A percentile compares a stretch with the other conserved stretches of the same genome.
phyloP scores from a whole-genome alignment of 768 basidiomycete species.

The Tremella fuciformis region DNA sequence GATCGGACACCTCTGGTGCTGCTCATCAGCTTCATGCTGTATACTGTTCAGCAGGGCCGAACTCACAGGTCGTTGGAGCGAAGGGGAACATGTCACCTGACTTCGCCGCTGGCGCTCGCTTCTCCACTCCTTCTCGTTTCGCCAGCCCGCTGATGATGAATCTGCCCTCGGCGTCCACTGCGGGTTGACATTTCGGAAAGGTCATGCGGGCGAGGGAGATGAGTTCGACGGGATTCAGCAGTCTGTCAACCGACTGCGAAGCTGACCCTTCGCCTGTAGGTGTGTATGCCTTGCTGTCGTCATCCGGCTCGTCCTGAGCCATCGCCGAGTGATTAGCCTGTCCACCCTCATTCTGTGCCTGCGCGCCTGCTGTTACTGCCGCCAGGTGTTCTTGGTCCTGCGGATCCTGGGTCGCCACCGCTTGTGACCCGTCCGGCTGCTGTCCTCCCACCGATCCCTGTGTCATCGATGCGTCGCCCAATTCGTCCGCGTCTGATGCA shows the following conservation, averaged over 20 bases:
- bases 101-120: slow-evolving; percentile 14
- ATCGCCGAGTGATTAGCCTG: not conserved
- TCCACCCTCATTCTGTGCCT: not conserved
- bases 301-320: slow-evolving; percentile 2
- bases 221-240: slow-evolving; percentile 45
- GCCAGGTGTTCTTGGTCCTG: not conserved
- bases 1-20: slow-evolving; percentile 24
- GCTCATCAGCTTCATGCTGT: not conserved
- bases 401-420: not conserved
- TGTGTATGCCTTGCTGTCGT: not conserved
- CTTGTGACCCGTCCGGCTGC: too few species aligned
- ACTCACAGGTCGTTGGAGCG: slow-evolving; percentile 18
- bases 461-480: too few species aligned
- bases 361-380: not conserved
- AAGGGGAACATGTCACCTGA: slow-evolving; percentile 44
- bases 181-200: slow-evolving; percentile 37
- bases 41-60: not conserved
- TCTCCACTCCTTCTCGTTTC: slow-evolving; percentile 29
- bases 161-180: slow-evolving; percentile 32
- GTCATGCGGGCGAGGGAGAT: slow-evolving; percentile 40
- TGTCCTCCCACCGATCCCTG: too few species aligned
- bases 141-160: slow-evolving; percentile 42
- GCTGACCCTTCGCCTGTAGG: too few species aligned
- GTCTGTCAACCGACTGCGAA: slow-evolving; percentile 14
- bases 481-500: not conserved